Conservation (phyloP, 345 rosid species). For the Angophora floribunda region DNA sequence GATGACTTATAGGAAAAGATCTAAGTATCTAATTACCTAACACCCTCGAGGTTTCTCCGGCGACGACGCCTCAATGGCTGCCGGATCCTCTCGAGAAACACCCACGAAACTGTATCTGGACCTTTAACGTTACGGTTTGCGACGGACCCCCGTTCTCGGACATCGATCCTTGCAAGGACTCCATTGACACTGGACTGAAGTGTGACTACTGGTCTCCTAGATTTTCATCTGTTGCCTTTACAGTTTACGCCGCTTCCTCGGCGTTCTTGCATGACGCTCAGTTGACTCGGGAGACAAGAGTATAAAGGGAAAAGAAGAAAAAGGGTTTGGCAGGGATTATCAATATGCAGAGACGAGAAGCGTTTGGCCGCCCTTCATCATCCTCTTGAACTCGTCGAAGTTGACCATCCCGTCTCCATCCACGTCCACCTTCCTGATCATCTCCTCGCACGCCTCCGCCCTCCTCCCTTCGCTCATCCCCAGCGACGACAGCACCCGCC, state of each 20-base stretch:
- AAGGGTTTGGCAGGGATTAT: not conserved
- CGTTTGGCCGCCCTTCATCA: constrained; percentile 63
- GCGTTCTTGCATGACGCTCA: not conserved
- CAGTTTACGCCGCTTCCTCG: not conserved
- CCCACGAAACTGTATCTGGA: not conserved
- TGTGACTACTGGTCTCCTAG: not conserved
- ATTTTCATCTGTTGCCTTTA: not conserved
- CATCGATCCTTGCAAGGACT: not conserved
- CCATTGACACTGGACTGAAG: not conserved
- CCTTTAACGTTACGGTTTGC: not conserved
- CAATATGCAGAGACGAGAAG: not conserved
- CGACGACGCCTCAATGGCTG: not conserved
- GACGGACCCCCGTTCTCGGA: not conserved
- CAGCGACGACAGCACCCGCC: constrained; percentile 65
- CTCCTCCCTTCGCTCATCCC: constrained; percentile 84
- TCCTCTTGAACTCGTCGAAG: constrained; percentile 76
- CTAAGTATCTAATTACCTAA: not conserved
- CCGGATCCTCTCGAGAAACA: not conserved
- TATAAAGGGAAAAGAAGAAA: not conserved
- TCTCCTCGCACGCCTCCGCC: constrained; percentile 65
- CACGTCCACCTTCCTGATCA: constrained; percentile 84
- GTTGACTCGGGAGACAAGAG: not conserved
- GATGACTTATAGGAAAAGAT: not conserved
- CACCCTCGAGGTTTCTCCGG: not conserved
- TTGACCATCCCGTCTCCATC: constrained; percentile 96